A percentile compares a stretch with the other conserved stretches of the same genome.
These are phyloP conservation scores for Taxillus chinensis DNA, from an alignment of 164 flowering plant species.

Conservation along the genomic window DNA sequence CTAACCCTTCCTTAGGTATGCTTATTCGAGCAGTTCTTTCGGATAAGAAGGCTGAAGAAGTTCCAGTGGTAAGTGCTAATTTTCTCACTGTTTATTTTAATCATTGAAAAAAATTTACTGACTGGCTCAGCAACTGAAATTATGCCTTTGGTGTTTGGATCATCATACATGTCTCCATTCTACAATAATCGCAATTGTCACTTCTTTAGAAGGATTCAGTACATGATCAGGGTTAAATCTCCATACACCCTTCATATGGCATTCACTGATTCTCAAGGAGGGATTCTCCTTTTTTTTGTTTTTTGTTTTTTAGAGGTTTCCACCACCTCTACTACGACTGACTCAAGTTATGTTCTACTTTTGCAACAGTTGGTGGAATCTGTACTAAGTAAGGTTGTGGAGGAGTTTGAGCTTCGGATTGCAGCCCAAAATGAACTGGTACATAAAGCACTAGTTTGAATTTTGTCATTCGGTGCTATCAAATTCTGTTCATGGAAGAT, in stretches of 20 bases:
- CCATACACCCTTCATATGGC: too few species aligned
- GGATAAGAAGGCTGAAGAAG: slow-evolving; percentile 90
- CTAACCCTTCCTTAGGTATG: slow-evolving; percentile 40
- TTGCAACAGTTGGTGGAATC: slow-evolving; percentile 50
- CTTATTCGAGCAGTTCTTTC: slow-evolving; percentile 66
- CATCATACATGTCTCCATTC: too few species aligned
- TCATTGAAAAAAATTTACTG: background rate
- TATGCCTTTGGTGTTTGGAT: background rate
- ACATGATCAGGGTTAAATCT: too few species aligned
- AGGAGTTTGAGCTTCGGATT: slow-evolving; percentile 56
- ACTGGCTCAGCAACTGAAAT: background rate
- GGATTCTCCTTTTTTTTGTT: background rate
- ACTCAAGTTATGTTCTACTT: background rate
- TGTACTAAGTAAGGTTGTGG: slow-evolving; percentile 47
- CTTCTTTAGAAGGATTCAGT: too few species aligned
- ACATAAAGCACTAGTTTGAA: background rate
- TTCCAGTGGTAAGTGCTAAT: slow-evolving; percentile 53
- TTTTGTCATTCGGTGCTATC: background rate
- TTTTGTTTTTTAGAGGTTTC: background rate
- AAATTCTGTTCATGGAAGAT: background rate
- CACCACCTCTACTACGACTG: background rate
- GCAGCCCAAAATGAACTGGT: slow-evolving; percentile 43
- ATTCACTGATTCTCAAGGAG: background rate
- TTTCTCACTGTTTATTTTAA: background rate
- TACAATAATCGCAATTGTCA: too few species aligned